phyloP scores from a whole-genome alignment of 495 filamentous ascomycete species.

The Penicillium steckii region DNA sequence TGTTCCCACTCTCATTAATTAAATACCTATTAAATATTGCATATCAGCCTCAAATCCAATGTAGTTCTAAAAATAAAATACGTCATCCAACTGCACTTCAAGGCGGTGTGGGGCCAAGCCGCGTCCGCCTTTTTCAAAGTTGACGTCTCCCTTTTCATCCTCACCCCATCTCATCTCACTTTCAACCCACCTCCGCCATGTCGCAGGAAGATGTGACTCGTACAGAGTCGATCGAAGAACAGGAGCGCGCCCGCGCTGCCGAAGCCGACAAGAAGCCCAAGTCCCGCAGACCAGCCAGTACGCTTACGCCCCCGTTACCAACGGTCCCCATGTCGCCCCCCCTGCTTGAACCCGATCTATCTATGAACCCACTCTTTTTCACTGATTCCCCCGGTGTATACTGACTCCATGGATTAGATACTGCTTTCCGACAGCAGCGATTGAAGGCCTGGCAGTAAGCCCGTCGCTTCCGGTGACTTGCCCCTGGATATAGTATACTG shows the following conservation, averaged over 20 bases:
- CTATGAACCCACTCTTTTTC: background rate
- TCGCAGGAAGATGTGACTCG: conserved; percentile 45
- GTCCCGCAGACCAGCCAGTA: conserved; percentile 82
- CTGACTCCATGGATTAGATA: conserved; percentile 54
- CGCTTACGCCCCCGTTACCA: conserved; percentile 25
- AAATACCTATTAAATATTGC: no score
- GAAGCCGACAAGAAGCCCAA: conserved; percentile 73
- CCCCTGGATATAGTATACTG: conserved; percentile 2
- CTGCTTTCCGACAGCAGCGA: conserved; percentile 87
- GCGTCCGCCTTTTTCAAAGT: conserved; percentile 32
- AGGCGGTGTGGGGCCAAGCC: conserved; percentile 9
- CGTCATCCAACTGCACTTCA: background rate
- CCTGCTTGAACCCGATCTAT: background rate
- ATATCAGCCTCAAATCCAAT: no score
- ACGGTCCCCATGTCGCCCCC: background rate
- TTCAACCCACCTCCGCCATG: conserved; percentile 32
- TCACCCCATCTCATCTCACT: background rate
- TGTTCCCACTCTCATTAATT: no score
- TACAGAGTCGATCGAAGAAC: conserved; percentile 49
- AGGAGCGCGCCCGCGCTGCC: conserved; percentile 39
- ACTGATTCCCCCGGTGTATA: background rate
- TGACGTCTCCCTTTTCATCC: conserved; percentile 3
- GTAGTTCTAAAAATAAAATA: background rate
- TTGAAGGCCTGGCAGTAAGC: conserved; percentile 93
- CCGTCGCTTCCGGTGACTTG: background rate